Evolutionary conservation across 1,139 yeast genomes (phyloP).

Genomic region (Nadsonia commutata): DNA sequence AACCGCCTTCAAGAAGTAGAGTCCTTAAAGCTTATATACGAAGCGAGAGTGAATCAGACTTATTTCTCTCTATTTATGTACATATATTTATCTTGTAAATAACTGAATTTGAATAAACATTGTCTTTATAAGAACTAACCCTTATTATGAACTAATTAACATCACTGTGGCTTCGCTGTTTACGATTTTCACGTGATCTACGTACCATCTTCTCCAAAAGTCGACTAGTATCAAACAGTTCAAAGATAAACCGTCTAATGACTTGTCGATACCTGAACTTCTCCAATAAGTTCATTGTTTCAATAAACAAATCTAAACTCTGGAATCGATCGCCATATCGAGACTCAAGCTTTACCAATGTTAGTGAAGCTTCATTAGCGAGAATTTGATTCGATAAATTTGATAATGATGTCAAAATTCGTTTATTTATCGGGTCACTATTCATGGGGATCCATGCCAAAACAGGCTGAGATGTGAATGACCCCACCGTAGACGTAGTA

Average conservation of each 20-base stretch:
- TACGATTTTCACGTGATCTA: constrained; percentile 2
- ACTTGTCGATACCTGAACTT: constrained; percentile 50
- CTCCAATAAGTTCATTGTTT: constrained; percentile 49
- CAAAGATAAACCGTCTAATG: constrained; percentile 54
- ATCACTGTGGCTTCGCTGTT: constrained; percentile 3
- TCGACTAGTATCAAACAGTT: constrained; percentile 43
- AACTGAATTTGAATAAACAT: too few species aligned
- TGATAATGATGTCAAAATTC: constrained; percentile 41
- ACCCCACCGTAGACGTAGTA: background rate
- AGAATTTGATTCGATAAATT: constrained; percentile 49
- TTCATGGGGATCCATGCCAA: constrained; percentile 1
- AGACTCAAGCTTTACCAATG: constrained; percentile 41
- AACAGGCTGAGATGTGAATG: constrained; percentile 2
- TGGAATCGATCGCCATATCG: constrained; percentile 43
- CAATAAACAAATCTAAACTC: constrained; percentile 40
- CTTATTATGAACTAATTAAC: too few species aligned
- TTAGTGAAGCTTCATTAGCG: constrained; percentile 51
- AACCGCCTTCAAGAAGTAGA: constrained; percentile 10
- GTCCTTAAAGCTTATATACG: constrained; percentile 1
- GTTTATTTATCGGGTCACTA: constrained; percentile 29
- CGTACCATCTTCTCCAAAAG: constrained; percentile 34
- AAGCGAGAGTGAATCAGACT: background rate
- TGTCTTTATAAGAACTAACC: too few species aligned
- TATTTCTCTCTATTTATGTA: too few species aligned
- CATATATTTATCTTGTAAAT: background rate